Conservation (phyloP, 2,329 filamentous ascomycete species). For the Cladophialophora immunda region DNA sequence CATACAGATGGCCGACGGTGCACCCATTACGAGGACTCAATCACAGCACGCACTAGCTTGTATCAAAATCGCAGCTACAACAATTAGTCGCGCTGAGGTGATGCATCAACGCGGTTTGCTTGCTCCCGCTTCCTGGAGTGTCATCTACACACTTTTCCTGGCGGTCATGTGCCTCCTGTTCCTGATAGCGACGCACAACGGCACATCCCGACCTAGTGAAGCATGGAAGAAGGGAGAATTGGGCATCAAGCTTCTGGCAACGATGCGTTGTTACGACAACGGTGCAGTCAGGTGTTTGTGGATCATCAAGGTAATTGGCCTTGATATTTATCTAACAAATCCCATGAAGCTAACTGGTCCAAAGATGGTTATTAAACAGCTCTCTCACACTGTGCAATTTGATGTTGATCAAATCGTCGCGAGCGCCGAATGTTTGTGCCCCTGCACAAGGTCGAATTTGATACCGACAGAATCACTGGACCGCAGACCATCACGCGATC, state of each 20-base stretch:
- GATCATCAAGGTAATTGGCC: conserved; percentile 27
- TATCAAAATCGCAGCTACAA: conserved; percentile 36
- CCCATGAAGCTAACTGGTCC: neutral
- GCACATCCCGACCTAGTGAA: conserved; percentile 38
- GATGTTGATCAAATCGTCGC: conserved; percentile 37
- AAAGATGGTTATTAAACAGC: conserved; percentile 36
- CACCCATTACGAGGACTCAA: conserved; percentile 70
- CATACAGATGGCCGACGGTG: conserved; percentile 69
- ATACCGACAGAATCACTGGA: conserved; percentile 19
- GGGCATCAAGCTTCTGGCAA: conserved; percentile 35
- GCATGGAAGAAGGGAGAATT: conserved; percentile 37
- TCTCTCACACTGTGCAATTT: conserved; percentile 39
- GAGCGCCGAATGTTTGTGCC: conserved; percentile 28
- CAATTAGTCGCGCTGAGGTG: conserved; percentile 31
- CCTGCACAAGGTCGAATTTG: conserved; percentile 16
- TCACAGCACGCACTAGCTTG: conserved; percentile 38
- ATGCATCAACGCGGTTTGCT: conserved; percentile 33
- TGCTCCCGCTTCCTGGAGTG: conserved; percentile 31
- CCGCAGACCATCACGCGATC: conserved; percentile 17
- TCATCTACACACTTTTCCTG: conserved; percentile 37
- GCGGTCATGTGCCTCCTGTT: conserved; percentile 38
- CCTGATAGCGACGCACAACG: conserved; percentile 38
- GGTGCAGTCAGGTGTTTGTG: conserved; percentile 31
- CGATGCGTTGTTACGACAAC: conserved; percentile 33
- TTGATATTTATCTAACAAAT: neutral